These are phyloP conservation scores for Xylaria acuta DNA, from an alignment of 495 filamentous ascomycete genomes.

Conservation along the genomic window DNA sequence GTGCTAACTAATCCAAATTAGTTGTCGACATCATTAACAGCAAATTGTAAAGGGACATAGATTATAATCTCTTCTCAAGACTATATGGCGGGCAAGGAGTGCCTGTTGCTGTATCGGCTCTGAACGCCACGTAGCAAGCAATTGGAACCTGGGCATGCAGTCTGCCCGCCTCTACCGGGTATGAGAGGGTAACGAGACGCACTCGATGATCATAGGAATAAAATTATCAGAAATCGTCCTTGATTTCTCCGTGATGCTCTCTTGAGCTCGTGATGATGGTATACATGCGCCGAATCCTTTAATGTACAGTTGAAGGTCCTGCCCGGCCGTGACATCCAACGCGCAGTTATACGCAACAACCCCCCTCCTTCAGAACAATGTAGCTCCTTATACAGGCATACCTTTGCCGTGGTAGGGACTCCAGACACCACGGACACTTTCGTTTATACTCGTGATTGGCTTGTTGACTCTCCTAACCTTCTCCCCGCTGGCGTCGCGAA, in stretches of 20 bases:
- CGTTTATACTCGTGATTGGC: constrained; percentile 83
- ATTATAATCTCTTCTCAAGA: background rate
- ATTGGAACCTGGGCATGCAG: background rate
- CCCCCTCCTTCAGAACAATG: background rate
- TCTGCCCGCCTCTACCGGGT: background rate
- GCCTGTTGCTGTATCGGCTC: background rate
- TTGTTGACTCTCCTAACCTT: constrained; percentile 81
- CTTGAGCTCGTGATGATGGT: constrained; percentile 17
- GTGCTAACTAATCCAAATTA: constrained; percentile 41
- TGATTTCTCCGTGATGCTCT: constrained; percentile 10
- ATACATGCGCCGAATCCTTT: constrained; percentile 25
- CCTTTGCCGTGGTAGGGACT: constrained; percentile 82
- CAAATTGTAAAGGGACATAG: constrained; percentile 45
- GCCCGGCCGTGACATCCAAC: constrained; percentile 2
- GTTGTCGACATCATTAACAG: constrained; percentile 69
- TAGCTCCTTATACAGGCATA: constrained; percentile 45
- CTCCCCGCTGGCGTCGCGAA: constrained; percentile 86
- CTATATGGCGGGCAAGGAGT: background rate
- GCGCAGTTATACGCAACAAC: constrained; percentile 1
- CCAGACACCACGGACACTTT: constrained; percentile 95
- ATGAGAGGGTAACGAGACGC: background rate
- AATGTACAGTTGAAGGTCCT: constrained; percentile 26
- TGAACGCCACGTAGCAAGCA: background rate
- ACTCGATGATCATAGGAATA: background rate
- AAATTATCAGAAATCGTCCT: background rate